Percentiles rank a stretch among this genome's conserved stretches.
Conservation (phyloP, 257 asterid genomes). For the Thymus quinquecostatus region DNA sequence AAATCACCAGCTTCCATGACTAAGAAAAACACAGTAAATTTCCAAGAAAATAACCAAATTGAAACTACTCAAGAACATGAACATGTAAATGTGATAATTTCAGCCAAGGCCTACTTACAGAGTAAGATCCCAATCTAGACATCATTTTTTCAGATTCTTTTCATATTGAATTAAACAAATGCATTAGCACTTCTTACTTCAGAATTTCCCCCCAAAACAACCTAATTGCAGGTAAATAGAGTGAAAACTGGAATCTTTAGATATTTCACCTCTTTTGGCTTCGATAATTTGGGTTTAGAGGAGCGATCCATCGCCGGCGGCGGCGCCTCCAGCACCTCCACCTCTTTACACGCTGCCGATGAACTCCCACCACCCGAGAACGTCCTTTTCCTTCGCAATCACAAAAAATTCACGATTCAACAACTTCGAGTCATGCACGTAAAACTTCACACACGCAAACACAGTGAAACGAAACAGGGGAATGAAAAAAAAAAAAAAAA, state of each 20-base stretch:
- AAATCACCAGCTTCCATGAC: background rate
- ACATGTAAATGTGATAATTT: no score
- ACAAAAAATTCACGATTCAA: conserved; percentile 20
- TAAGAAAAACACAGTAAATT: background rate
- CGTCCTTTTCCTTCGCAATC: conserved; percentile 65
- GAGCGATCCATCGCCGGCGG: conserved; percentile 47
- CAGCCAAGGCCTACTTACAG: no score
- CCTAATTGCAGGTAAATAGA: no score
- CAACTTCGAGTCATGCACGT: conserved; percentile 31
- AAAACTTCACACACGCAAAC: conserved; percentile 23
- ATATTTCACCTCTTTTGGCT: conserved; percentile 59
- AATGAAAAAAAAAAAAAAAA: background rate
- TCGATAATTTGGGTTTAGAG: conserved; percentile 40
- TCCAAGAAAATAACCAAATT: background rate
- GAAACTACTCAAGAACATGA: background rate
- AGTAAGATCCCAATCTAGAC: no score
- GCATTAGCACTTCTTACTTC: no score
- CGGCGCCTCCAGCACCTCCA: conserved; percentile 58
- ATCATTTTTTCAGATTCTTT: no score
- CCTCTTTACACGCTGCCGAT: conserved; percentile 55
- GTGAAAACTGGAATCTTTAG: background rate
- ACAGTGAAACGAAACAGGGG: background rate
- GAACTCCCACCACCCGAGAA: conserved; percentile 62
- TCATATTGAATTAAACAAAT: no score
- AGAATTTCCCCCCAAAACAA: no score